Evolutionary conservation across 2,329 filamentous ascomycete species (phyloP).

Genomic region (Ramularia endophylla): DNA sequence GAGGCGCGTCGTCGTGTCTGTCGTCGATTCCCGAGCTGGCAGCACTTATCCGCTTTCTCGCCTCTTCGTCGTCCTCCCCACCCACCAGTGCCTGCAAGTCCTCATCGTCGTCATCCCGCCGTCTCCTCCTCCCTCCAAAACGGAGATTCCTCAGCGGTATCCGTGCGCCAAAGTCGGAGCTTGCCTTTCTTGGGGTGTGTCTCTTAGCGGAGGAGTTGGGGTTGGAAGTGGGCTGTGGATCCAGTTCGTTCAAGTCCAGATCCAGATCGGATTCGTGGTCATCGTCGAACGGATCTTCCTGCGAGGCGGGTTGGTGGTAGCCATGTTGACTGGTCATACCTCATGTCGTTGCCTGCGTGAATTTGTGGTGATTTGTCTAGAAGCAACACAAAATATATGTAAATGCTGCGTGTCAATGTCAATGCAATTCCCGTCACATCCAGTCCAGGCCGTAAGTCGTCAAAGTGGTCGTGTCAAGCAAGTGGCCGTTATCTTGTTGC

Average conservation of each 20-base stretch:
- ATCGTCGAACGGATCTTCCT: conserved; percentile 54
- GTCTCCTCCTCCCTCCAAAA: conserved; percentile 39
- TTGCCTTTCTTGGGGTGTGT: conserved; percentile 17
- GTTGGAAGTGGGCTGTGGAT: conserved; percentile 46
- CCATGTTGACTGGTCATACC: conserved; percentile 43
- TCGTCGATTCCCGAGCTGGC: conserved; percentile 42
- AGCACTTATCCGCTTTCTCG: conserved; percentile 13
- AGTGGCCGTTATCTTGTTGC: no score
- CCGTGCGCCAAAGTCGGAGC: conserved; percentile 41
- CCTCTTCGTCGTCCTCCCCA: conserved; percentile 43
- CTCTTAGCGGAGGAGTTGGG: conserved; percentile 14
- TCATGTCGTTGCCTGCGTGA: conserved; percentile 31
- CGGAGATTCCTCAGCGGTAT: conserved; percentile 65
- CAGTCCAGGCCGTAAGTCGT: no score
- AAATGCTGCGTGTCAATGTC: not conserved
- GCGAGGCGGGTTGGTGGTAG: conserved; percentile 51
- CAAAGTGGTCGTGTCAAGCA: no score
- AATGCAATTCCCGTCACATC: not conserved
- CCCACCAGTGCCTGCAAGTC: conserved; percentile 62
- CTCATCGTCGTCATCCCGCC: conserved; percentile 51
- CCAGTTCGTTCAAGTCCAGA: conserved; percentile 73
- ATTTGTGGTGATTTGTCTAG: not conserved
- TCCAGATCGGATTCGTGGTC: conserved; percentile 61
- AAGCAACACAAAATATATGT: not conserved
- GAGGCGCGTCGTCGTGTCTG: conserved; percentile 67